These are phyloP conservation scores for Ogataea wickerhamii DNA, from an alignment of 805 yeast species.

Conservation along the genomic window DNA sequence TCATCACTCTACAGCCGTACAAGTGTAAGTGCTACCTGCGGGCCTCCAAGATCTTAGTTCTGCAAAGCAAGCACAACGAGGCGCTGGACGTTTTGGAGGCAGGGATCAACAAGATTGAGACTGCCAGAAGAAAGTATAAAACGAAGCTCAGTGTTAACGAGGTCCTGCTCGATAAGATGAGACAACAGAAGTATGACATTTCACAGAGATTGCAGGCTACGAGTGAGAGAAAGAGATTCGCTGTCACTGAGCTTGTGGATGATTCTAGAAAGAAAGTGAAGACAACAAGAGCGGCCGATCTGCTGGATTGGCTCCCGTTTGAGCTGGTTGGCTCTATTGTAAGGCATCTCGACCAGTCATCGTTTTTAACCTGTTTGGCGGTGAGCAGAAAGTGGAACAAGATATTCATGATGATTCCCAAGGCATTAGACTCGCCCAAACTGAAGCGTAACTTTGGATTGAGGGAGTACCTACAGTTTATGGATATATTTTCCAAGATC, in stretches of 20 bases:
- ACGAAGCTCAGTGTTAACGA: slow-evolving; percentile 30
- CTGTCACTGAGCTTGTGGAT: neutral
- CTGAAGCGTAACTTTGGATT: slow-evolving; percentile 9
- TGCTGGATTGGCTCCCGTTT: slow-evolving; percentile 22
- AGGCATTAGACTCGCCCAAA: slow-evolving; percentile 10
- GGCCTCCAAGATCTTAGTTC: slow-evolving; percentile 35
- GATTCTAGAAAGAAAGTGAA: slow-evolving; percentile 4
- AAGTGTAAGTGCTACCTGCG: slow-evolving; percentile 50
- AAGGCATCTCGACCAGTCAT: slow-evolving; percentile 12
- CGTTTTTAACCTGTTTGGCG: slow-evolving; percentile 12
- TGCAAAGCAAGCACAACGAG: slow-evolving; percentile 27
- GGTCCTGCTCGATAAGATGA: slow-evolving; percentile 30
- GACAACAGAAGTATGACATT: slow-evolving; percentile 9
- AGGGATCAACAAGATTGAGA: slow-evolving; percentile 38
- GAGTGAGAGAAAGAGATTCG: neutral
- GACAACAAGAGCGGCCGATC: slow-evolving; percentile 16
- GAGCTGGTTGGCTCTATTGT: slow-evolving; percentile 21
- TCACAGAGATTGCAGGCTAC: slow-evolving; percentile 1
- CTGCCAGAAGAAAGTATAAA: slow-evolving; percentile 27
- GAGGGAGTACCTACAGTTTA: slow-evolving; percentile 15
- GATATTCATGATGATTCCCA: slow-evolving; percentile 8
- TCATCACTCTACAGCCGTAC: slow-evolving; percentile 39
- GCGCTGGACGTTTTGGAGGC: slow-evolving; percentile 36
- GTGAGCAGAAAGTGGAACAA: slow-evolving; percentile 21
- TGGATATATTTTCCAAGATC: slow-evolving; percentile 11